A percentile compares a stretch with the other conserved stretches of the same genome.
phyloP scores from a whole-genome alignment of 2,329 filamentous ascomycete species.

The Calonectria hawksworthii region DNA sequence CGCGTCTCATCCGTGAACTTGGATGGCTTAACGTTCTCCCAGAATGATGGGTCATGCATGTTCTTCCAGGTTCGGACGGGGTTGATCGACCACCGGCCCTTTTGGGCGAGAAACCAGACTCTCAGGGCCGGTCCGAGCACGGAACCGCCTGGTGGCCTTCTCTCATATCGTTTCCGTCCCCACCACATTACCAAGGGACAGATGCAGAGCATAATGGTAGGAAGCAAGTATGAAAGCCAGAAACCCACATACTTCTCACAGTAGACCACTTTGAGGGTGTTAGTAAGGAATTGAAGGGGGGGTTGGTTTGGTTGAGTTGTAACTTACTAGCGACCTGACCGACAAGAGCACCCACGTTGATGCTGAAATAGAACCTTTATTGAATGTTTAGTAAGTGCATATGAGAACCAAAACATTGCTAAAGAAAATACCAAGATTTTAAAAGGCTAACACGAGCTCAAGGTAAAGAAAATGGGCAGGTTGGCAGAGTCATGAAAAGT shows the following conservation, averaged over 20 bases:
- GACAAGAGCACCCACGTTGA: slow-evolving; percentile 77
- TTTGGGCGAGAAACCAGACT: slow-evolving; percentile 73
- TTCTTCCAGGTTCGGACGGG: slow-evolving; percentile 71
- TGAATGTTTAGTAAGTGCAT: not conserved
- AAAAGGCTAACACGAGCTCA: too few relatives aligned
- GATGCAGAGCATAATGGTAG: slow-evolving; percentile 74
- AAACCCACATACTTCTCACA: slow-evolving; percentile 82
- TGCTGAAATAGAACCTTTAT: slow-evolving; percentile 74
- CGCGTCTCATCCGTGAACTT: slow-evolving; percentile 66
- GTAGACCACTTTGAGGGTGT: slow-evolving; percentile 66
- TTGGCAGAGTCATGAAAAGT: too few relatives aligned
- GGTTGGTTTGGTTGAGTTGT: too few relatives aligned
- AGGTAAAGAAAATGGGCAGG: not conserved
- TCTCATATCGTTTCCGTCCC: slow-evolving; percentile 70
- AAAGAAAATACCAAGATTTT: too few relatives aligned
- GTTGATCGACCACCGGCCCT: slow-evolving; percentile 78
- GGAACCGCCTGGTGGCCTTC: slow-evolving; percentile 73
- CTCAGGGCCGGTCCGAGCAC: slow-evolving; percentile 75
- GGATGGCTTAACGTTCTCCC: slow-evolving; percentile 79
- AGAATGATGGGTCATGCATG: slow-evolving; percentile 70
- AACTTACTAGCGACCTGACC: slow-evolving; percentile 68
- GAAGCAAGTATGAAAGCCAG: slow-evolving; percentile 78
- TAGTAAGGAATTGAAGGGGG: not conserved
- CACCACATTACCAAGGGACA: slow-evolving; percentile 75
- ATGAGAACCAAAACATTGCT: not conserved